These are phyloP conservation scores for Curvularia sp. DNA, from an alignment of 2,329 filamentous ascomycete species.

Conservation along the genomic window DNA sequence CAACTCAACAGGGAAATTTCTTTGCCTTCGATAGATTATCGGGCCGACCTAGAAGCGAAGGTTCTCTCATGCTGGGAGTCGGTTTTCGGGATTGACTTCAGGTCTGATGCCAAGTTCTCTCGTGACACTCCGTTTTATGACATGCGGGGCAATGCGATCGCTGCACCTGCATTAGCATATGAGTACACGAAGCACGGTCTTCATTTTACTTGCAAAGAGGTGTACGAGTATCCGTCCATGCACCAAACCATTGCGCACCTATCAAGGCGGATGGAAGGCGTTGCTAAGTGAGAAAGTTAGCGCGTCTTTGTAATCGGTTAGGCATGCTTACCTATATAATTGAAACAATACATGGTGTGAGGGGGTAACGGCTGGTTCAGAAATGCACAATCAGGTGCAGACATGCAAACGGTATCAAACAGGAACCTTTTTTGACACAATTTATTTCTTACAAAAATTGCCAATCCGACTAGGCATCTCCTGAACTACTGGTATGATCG, in stretches of 20 bases:
- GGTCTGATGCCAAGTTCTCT: background rate
- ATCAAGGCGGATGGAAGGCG: background rate
- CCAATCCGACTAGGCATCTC: no score
- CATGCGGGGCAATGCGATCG: background rate
- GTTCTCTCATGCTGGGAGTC: background rate
- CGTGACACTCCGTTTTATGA: background rate
- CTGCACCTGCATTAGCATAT: background rate
- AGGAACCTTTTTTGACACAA: no score
- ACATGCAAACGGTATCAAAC: no score
- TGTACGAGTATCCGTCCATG: background rate
- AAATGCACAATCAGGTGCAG: no score
- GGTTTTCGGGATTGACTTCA: background rate
- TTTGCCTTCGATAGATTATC: background rate
- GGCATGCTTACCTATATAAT: no score
- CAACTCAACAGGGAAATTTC: background rate
- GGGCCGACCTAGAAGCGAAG: background rate
- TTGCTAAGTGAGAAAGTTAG: background rate
- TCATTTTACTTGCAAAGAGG: background rate
- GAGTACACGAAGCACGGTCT: background rate
- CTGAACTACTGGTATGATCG: no score
- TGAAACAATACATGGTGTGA: background rate
- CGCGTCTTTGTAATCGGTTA: background rate
- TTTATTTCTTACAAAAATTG: no score
- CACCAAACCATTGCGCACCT: background rate
- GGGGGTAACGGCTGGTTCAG: no score